phyloP scores from a whole-genome alignment of 2,329 filamentous ascomycete genomes.

The Xylaria digitata region DNA sequence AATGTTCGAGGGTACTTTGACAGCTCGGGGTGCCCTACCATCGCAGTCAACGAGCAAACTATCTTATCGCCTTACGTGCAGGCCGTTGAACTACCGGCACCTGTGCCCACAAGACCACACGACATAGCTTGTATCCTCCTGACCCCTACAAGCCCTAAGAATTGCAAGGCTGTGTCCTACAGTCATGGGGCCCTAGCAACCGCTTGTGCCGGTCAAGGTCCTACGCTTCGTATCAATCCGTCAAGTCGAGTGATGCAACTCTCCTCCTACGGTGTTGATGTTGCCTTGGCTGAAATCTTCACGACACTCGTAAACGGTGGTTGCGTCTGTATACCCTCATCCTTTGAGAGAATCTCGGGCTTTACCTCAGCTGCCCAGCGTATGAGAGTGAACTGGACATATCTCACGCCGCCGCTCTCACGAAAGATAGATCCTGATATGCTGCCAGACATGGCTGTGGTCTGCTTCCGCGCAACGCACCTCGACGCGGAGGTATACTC shows the following conservation, averaged over 20 bases:
- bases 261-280: conserved; percentile 67
- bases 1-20: conserved; percentile 55
- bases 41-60: conserved; percentile 57
- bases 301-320: conserved; percentile 63
- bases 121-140: conserved; percentile 71
- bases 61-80: conserved; percentile 52
- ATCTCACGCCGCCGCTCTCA: conserved; percentile 64
- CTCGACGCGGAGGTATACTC: conserved; percentile 62
- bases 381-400: conserved; percentile 57
- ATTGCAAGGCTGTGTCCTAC: conserved; percentile 71
- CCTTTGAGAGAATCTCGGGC: conserved; percentile 56
- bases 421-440: conserved; percentile 47
- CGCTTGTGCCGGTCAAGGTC: conserved; percentile 62
- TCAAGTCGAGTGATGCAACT: conserved; percentile 69
- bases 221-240: conserved; percentile 60
- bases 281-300: conserved; percentile 65
- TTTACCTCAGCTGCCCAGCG: conserved; percentile 56
- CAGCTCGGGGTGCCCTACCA: conserved; percentile 54
- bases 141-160: conserved; percentile 66
- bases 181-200: conserved; percentile 70
- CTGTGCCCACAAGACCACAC: conserved; percentile 53
- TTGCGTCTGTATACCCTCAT: conserved; percentile 62
- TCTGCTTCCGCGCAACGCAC: conserved; percentile 58
- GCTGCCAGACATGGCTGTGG: conserved; percentile 47
- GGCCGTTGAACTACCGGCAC: conserved; percentile 46